phyloP scores from a whole-genome alignment of 331 rosid species.

The Quercus tomentella region DNA sequence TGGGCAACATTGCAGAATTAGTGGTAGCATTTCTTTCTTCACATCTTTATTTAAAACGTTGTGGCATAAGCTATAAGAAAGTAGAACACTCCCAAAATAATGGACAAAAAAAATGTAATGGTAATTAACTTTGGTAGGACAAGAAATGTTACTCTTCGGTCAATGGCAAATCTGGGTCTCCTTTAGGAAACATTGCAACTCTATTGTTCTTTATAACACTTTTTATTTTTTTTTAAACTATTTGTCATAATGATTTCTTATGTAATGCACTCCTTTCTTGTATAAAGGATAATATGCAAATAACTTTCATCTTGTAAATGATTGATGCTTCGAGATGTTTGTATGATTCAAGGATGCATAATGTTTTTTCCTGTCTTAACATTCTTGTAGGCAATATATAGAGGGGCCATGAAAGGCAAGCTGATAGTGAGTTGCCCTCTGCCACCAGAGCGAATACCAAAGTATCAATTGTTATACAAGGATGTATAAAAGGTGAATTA shows the following conservation, averaged over 20 bases:
- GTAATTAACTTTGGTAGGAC: background rate
- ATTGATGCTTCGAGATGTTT: background rate
- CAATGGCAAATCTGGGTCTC: background rate
- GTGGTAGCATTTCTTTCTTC: background rate
- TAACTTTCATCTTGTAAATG: background rate
- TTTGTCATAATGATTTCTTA: too few species aligned
- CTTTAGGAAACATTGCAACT: too few species aligned
- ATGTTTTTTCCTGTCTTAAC: background rate
- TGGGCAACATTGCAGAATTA: background rate
- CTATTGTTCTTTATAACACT: too few species aligned
- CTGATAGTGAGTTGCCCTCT: slow-evolving; percentile 78
- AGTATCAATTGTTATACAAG: slow-evolving; percentile 67
- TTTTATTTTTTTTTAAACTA: too few species aligned
- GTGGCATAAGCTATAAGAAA: background rate
- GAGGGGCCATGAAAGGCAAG: slow-evolving; percentile 94
- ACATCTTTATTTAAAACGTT: background rate
- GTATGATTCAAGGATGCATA: slow-evolving; percentile 2
- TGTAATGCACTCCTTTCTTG: too few species aligned
- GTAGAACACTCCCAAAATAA: too few species aligned
- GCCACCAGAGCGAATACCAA: slow-evolving; percentile 66
- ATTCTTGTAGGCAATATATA: slow-evolving; percentile 61
- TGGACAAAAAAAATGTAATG: too few species aligned
- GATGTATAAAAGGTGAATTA: slow-evolving; percentile 39
- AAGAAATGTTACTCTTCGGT: background rate
- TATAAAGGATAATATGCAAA: background rate